Evolutionary conservation across 2,329 filamentous ascomycete species (phyloP).

Genomic region (Apiospora rasikravindrae): DNA sequence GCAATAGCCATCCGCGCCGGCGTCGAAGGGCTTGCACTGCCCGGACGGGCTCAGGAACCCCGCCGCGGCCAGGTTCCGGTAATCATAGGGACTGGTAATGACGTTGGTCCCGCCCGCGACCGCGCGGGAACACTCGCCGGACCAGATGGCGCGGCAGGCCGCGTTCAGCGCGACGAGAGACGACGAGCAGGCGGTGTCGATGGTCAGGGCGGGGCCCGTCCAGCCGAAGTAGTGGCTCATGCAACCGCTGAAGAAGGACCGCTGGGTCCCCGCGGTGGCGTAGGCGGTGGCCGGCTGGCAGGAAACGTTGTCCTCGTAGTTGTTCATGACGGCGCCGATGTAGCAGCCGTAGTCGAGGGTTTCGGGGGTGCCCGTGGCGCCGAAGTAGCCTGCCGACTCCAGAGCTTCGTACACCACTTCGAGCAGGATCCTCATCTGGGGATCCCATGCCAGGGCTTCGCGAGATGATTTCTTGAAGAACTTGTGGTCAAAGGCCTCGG

Average conservation of each 20-base stretch:
- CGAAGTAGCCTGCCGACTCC: slow-evolving; percentile 35
- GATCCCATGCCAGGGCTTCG: slow-evolving; percentile 29
- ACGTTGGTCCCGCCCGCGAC: slow-evolving; percentile 42
- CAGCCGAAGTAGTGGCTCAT: slow-evolving; percentile 43
- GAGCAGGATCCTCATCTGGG: slow-evolving; percentile 29
- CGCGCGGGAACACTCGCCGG: slow-evolving; percentile 39
- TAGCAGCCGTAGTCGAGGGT: slow-evolving; percentile 41
- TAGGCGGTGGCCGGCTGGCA: slow-evolving; percentile 44
- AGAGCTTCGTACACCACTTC: slow-evolving; percentile 33
- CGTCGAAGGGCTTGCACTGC: slow-evolving; percentile 44
- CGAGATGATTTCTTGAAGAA: slow-evolving; percentile 32
- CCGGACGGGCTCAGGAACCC: slow-evolving; percentile 37
- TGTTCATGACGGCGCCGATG: slow-evolving; percentile 40
- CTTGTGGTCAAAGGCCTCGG: slow-evolving; percentile 34
- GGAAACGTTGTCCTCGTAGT: slow-evolving; percentile 49
- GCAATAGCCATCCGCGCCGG: slow-evolving; percentile 56
- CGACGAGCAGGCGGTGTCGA: slow-evolving; percentile 46
- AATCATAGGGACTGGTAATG: slow-evolving; percentile 37
- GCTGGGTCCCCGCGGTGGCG: slow-evolving; percentile 35
- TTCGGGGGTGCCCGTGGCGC: slow-evolving; percentile 20
- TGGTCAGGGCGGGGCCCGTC: slow-evolving; percentile 37
- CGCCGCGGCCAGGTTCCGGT: slow-evolving; percentile 34
- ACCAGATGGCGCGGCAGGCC: slow-evolving; percentile 40
- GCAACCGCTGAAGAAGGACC: slow-evolving; percentile 36
- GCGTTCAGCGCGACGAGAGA: slow-evolving; percentile 44